Base-by-base conservation (phyloP, 2,329 filamentous ascomycete species). In the Fusarium multiceps region DNA sequence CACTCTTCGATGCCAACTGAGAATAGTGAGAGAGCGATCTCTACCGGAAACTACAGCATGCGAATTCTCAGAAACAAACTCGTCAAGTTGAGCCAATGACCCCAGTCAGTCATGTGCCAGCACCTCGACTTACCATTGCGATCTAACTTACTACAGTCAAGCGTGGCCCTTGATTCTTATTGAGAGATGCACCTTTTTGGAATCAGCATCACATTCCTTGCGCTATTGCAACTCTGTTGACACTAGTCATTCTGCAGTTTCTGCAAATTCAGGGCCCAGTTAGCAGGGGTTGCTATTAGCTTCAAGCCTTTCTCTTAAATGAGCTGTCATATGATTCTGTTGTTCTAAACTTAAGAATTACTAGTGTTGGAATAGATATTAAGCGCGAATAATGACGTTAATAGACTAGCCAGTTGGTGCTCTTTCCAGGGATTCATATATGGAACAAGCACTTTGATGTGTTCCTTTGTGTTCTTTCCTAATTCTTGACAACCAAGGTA, bases 1-100 rank as follows among this genome's bases (percentile, higher is more conserved):
- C 48, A 34, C 63, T 75, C 27, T 37, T 72, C 57, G 50, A 66
- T 11, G 51, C 50, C 45, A 20, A 60, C 30, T 43, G 41, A 42
- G n/a, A 34, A 49, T 45, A 57, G 34, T 18, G 9, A n/a, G 18
- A 45, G 6, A 28, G 14, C n/a, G n/a, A 45, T 28, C 30, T 46
- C 25, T 45, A 18, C 30, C 32, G 21, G 46, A 27, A 32, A 25
- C 21, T 30, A 13, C 20, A 21, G 13, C 6, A 12, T 8, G n/a
- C 16, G 8, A 14, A 21, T n/a, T 20, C 9, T 3, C 23, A 27
- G 7, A 20, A 12, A 23, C n/a, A 25, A 18, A 23, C 16, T n/a
- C 23, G 34, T 21, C 34, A 41, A 53, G 9, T 34, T 6, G 16
- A 18, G 18, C 18, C 16, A 18, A 27, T 18, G 49, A 27, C 41